Evolutionary conservation across 208 protist genomes (phyloP), one percentile per base, ranked within the genome.

Genomic region (Herpetomonas muscarum): DNA sequence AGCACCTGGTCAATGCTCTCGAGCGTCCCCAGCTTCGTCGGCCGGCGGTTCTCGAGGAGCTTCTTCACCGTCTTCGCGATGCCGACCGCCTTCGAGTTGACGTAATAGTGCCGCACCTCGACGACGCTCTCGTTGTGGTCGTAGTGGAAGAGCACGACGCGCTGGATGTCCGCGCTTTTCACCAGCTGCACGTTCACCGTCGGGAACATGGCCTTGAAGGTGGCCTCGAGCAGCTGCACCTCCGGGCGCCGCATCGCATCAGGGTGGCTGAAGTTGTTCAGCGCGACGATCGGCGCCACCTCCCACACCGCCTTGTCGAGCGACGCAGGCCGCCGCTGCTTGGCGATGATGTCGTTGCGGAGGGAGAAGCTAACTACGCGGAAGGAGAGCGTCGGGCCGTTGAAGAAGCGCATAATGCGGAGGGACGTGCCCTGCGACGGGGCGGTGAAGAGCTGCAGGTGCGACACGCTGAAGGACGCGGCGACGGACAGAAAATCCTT

Each of bases 211-310:
- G 82, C 84, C 37, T 78, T 82, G 70, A 94, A 92, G 30, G 87
- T 93, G 28, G 87, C 79, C 61, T 88, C 83, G 13, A 93, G 66
- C 44, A 93, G 78, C 30, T 79, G 76, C 39, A 93, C 77, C 67
- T 94, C 85, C 30, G 84, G 74, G 6, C 82, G 76, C 13, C 42
- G 50, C 13, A 63, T 55, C 1, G 81, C 72, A 47, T 90, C 80
- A 3, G 86, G 82, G 57, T 90, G 79, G 1, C 76, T 82, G 61
- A 96, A 96, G 74, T 96, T 92, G 66, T 94, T 96, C n/a, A 96
- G 72, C 47, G 94, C 83, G 9, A 94, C 86, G 46, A 96, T 82
- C 19, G 91, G 91, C 9, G 91, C 76, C n/a, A 85, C 76, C 3
- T 91, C 75, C 81, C 81, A 96, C 39, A 87, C 76, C 5, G 76